Percentiles rank a stretch among this genome's conserved stretches.
Conservation (phyloP, 1,284 basidiomycete genomes). For the Leccinum fallax region DNA sequence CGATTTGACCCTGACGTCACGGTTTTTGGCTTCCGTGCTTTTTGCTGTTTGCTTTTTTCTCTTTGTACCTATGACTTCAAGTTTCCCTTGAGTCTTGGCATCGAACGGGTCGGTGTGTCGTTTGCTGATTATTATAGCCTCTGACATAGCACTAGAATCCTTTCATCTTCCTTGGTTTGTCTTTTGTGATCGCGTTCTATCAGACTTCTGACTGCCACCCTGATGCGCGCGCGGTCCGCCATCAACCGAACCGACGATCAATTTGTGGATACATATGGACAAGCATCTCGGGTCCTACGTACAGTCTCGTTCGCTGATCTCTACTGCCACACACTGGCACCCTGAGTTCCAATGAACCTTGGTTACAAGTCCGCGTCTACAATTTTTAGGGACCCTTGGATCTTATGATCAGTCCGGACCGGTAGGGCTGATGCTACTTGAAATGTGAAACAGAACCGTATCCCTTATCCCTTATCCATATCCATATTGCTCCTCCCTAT, state of each 20-base stretch:
- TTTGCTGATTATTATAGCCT: background rate
- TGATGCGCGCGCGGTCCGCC: background rate
- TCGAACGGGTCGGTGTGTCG: background rate
- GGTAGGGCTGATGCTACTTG: background rate
- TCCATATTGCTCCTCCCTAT: background rate
- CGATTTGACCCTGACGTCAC: background rate
- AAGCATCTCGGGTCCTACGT: background rate
- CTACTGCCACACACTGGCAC: background rate
- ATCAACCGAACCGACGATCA: background rate
- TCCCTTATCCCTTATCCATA: background rate
- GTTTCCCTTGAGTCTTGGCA: background rate
- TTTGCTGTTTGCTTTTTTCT: background rate
- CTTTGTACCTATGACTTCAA: background rate
- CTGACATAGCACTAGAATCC: background rate
- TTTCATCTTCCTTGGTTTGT: background rate
- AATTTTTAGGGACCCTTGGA: background rate
- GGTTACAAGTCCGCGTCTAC: background rate
- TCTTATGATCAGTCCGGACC: background rate
- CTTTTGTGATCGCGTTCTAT: background rate
- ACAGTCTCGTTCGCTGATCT: background rate
- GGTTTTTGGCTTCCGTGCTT: background rate
- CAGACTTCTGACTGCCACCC: background rate
- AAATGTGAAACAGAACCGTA: background rate
- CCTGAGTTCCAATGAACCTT: background rate
- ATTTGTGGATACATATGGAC: background rate